phyloP scores from a whole-genome alignment of 257 asterid genomes.

The Nicotiana noctiflora region DNA sequence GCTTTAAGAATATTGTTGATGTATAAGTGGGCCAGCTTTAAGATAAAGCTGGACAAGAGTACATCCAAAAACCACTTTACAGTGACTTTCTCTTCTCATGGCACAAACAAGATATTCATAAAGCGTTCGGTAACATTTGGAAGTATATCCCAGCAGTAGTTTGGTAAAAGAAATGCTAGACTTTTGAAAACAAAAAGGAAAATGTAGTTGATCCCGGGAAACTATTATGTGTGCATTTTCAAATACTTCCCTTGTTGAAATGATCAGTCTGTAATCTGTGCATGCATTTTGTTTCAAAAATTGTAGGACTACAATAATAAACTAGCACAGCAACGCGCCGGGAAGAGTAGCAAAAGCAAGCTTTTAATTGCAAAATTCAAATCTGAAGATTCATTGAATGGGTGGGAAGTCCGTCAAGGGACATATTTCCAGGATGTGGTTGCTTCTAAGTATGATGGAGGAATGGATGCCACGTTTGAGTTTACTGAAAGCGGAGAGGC shows the following conservation, averaged over 20 bases:
- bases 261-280: not conserved
- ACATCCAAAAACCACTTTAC: too few species aligned
- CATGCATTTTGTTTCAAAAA: not conserved
- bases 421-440: slow-evolving; percentile 80
- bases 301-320: slow-evolving; percentile 80
- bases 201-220: not conserved
- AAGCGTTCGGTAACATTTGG: too few species aligned
- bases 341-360: slow-evolving; percentile 99
- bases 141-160: too few species aligned
- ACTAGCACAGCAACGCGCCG: slow-evolving; percentile 91
- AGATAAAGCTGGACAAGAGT: too few species aligned
- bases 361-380: slow-evolving; percentile 82
- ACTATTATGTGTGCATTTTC: not conserved
- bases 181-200: too few species aligned
- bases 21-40: too few species aligned
- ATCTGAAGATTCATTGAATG: slow-evolving; percentile 64
- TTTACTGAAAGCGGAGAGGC: slow-evolving; percentile 62
- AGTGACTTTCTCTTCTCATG: too few species aligned
- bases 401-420: slow-evolving; percentile 93
- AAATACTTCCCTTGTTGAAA: not conserved
- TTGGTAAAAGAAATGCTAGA: too few species aligned
- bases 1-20: too few species aligned
- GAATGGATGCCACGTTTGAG: slow-evolving; percentile 89
- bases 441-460: slow-evolving; percentile 84
- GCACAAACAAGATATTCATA: too few species aligned